These are phyloP conservation scores for Blastocrithidia nonstop DNA, from an alignment of 208 protist genomes.

Conservation along the genomic window DNA sequence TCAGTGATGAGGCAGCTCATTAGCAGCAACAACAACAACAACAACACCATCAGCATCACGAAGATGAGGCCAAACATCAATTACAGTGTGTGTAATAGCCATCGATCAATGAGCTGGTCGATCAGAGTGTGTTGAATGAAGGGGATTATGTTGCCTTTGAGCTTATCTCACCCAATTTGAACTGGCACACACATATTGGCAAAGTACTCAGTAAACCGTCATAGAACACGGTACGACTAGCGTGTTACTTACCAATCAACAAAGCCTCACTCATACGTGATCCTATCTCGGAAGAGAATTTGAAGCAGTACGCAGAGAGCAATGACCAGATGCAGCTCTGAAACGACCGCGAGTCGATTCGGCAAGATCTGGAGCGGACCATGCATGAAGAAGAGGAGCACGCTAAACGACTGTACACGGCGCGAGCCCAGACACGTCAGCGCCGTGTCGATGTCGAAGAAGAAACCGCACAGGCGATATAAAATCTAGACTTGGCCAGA, in stretches of 20 bases:
- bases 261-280: slow-evolving; percentile 11
- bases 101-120: slow-evolving; percentile 5
- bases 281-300: slow-evolving; percentile 21
- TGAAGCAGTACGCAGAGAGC: slow-evolving; percentile 19
- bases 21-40: neutral
- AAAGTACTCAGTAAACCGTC: slow-evolving; percentile 44
- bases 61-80: slow-evolving; percentile 2
- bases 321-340: slow-evolving; percentile 20
- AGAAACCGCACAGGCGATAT: slow-evolving; percentile 13
- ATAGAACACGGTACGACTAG: slow-evolving; percentile 31
- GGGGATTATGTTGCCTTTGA: slow-evolving; percentile 64
- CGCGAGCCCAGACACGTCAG: slow-evolving; percentile 25
- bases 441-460: slow-evolving; percentile 21
- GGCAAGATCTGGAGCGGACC: slow-evolving; percentile 19
- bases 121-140: slow-evolving; percentile 23
- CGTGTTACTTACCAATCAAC: slow-evolving; percentile 35
- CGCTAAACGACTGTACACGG: slow-evolving; percentile 23
- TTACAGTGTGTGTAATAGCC: neutral
- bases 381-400: slow-evolving; percentile 27
- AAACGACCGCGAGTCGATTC: slow-evolving; percentile 33
- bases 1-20: neutral
- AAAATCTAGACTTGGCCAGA: slow-evolving; percentile 29
- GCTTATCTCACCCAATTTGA: slow-evolving; percentile 22
- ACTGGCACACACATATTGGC: slow-evolving; percentile 42
- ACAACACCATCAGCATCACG: slow-evolving; percentile 2